phyloP scores from a whole-genome alignment of 2,329 filamentous ascomycete genomes.

The Sclerotinia glacialis region DNA sequence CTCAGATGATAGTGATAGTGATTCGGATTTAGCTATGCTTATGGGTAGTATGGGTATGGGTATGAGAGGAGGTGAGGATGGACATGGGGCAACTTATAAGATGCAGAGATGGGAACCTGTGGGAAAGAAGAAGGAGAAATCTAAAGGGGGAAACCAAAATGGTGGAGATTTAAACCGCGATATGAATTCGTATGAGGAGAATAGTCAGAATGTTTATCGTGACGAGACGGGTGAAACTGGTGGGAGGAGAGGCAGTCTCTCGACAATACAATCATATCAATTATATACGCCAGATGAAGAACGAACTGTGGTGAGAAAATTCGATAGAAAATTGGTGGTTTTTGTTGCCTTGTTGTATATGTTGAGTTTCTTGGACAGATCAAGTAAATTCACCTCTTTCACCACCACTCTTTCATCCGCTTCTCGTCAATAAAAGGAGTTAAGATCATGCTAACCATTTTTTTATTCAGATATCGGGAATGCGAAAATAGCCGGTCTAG shows the following conservation, averaged over 20 bases:
- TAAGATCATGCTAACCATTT: not conserved
- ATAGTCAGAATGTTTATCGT: not conserved
- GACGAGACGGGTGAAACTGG: conserved; percentile 21
- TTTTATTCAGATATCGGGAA: conserved; percentile 55
- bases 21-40: not conserved
- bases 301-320: conserved; percentile 63
- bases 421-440: not conserved
- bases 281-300: conserved; percentile 70
- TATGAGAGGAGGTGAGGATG: not conserved
- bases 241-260: conserved; percentile 34
- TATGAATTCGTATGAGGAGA: conserved; percentile 17
- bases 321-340: conserved; percentile 73
- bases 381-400: conserved; percentile 54
- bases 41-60: conserved; percentile 23
- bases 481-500: conserved; percentile 62
- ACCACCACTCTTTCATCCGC: not conserved
- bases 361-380: conserved; percentile 81
- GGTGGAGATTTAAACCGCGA: conserved; percentile 8
- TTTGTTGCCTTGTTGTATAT: conserved; percentile 83
- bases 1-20: conserved; percentile 27
- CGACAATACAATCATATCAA: conserved; percentile 46
- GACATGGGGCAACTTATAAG: conserved; percentile 30
- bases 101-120: conserved; percentile 22
- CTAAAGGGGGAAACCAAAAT: not conserved
- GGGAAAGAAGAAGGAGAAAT: conserved; percentile 24